Base-by-base conservation (phyloP, 1,284 basidiomycete species). In the Volvariella volvacea region DNA sequence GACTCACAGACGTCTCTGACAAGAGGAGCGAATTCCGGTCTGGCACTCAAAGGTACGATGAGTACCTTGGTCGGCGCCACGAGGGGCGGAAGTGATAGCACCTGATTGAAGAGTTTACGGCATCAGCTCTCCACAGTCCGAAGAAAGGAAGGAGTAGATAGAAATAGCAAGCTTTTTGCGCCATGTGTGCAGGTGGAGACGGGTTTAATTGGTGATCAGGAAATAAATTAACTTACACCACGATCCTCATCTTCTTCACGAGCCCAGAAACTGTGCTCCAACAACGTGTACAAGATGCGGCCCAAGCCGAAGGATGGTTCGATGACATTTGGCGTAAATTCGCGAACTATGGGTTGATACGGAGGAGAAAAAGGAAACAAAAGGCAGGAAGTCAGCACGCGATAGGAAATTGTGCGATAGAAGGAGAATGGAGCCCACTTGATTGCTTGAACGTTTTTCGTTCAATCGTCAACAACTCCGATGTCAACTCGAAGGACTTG, bases 291-390 rank as follows among this genome's bases (percentile, higher is more conserved):
- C 40, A 98, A 76, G 59, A 99, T 97, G 48, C 95, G 90, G 47
- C 95, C 95, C 55, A 99, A 83, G 55, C 96, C 95, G 66, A 98
- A 98, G 15, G 96, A 99, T 21, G 95, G 95, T 65, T 98, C 95
- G 61, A 98, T 96, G 64, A 99, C 95, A 67, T 98, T 98, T 39
- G 95, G 95, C 40, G 83, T 92, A 66, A 80, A 98, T 67, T 97
- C 94, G 56, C 95, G 89, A 51, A 92, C 92, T 91, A 58, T 30
- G 52, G 39, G 6, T 28, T 28, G 25, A 47, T 48, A 49, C 42
- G 41, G 43, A 42, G 42, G 37, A 14, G 33, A 39, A 22, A 43
- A 41, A 43, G 14, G 6, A 19, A 43, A 37, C 46, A 44, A 44
- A 51, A 44, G 45, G 7, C 16, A 48, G 44, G 49, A 39, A 22